Evolutionary conservation across 1,284 basidiomycete species (phyloP).

Genomic region (Melampsora larici-populina): DNA sequence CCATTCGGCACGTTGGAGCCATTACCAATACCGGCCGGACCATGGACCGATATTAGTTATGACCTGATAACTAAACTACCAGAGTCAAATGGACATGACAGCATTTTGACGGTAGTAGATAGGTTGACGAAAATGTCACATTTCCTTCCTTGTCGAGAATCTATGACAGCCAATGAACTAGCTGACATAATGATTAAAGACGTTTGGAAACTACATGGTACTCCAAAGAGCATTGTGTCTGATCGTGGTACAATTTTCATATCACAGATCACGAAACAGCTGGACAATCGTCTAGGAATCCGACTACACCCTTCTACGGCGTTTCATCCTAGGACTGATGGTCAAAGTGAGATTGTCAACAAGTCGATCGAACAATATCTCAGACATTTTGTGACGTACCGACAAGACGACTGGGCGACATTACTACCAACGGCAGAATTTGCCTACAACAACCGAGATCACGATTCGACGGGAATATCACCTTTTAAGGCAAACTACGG

Average conservation of each 20-base stretch:
- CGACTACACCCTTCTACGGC: not conserved
- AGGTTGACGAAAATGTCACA: conserved; percentile 4
- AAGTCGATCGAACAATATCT: conserved; percentile 8
- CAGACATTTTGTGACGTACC: not conserved
- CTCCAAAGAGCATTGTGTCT: too few relatives aligned
- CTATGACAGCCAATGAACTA: not conserved
- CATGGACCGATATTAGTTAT: too few relatives aligned
- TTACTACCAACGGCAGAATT: conserved; percentile 1
- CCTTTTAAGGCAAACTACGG: conserved; percentile 14
- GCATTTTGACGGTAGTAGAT: conserved; percentile 14
- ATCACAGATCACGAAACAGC: not conserved
- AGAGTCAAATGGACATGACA: not conserved
- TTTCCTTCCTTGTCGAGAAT: not conserved
- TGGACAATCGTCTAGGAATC: not conserved
- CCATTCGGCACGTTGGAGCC: too few relatives aligned
- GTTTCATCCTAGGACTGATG: not conserved
- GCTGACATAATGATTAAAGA: not conserved
- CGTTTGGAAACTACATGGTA: too few relatives aligned
- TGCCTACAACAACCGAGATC: conserved; percentile 1
- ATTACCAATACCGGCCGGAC: too few relatives aligned
- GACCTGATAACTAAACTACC: conserved; percentile 7
- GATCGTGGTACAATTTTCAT: too few relatives aligned
- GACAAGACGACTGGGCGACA: too few relatives aligned
- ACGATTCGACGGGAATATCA: not conserved
- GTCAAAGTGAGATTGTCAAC: not conserved